Conservation (phyloP, 305 asterid genomes). For the Solanum hybrid region DNA sequence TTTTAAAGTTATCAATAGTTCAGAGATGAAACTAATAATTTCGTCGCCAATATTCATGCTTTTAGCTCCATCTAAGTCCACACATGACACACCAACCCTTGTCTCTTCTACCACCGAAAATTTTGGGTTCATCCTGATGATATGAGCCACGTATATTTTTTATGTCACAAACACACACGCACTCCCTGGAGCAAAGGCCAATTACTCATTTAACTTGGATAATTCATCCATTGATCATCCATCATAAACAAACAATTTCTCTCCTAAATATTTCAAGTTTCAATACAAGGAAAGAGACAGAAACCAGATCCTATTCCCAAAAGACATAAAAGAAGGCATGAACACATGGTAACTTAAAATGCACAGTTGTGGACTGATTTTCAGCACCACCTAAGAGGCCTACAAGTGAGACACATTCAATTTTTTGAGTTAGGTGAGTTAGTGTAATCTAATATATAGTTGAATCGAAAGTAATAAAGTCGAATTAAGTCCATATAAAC, state of each 20-base stretch:
- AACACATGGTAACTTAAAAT: neutral
- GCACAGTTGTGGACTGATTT: neutral
- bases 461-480: neutral
- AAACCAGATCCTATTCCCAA: neutral
- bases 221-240: neutral
- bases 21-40: neutral
- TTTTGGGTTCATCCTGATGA: neutral
- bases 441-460: neutral
- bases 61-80: neutral
- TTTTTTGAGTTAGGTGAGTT: neutral
- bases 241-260: neutral
- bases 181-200: neutral
- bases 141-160: neutral
- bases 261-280: neutral
- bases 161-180: neutral
- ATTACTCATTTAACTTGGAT: neutral
- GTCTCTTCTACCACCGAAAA: neutral
- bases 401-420: neutral
- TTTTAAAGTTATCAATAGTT: neutral
- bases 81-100: neutral
- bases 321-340: neutral
- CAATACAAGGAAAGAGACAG: neutral
- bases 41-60: rapidly evolving
- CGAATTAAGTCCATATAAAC: neutral
- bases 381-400: neutral